Evolutionary conservation across 305 asterid species (phyloP), one percentile per base, ranked within the genome.

Genomic region (Fraxinus paxiana): DNA sequence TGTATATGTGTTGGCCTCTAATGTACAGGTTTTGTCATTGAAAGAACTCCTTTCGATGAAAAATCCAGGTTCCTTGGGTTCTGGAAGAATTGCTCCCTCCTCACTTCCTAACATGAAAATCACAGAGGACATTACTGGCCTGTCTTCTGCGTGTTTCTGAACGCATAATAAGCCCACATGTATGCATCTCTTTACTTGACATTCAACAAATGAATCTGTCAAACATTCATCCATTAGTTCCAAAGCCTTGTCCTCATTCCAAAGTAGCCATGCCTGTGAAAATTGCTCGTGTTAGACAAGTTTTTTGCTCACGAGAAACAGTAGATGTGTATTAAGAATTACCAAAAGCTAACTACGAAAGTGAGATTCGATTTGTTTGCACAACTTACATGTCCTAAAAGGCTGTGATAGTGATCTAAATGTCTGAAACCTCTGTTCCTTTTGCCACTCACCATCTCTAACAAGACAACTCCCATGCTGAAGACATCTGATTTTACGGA

Each of bases 401-500:
- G 92, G 59, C 65, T 86, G 4, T 80, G 83, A 41, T 41, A 24
- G 65, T 87, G 82, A 41, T 87, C 65, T 0, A 24, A 4, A 41
- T 87, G 67, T 13, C 6, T 70, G 51, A 86, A 89, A 48, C 75
- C 82, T 28, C 83, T 81, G 77, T 87, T 89, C 84, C 78, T 87
- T 70, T 75, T 78, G 7, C 90, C 91, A 5, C 88, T 86, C 10
- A 85, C 82, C 10, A 87, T 79, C 82, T 86, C 91, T 43, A 89
- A 77, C 75, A 89, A 37, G 24, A 89, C 77, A 26, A 89, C 90
- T 74, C 91, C 89, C 10, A 84, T 38, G 61, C 90, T 87, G 72
- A 87, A 89, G 38, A 89, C 75, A 65, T 89, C 91, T 0, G 90
- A 87, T 38, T 87, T 86, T 12, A 78, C 81, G 0, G 89, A 89